Conservation (phyloP, 352 stramenopile species). For the Pythium phragmiticola region DNA sequence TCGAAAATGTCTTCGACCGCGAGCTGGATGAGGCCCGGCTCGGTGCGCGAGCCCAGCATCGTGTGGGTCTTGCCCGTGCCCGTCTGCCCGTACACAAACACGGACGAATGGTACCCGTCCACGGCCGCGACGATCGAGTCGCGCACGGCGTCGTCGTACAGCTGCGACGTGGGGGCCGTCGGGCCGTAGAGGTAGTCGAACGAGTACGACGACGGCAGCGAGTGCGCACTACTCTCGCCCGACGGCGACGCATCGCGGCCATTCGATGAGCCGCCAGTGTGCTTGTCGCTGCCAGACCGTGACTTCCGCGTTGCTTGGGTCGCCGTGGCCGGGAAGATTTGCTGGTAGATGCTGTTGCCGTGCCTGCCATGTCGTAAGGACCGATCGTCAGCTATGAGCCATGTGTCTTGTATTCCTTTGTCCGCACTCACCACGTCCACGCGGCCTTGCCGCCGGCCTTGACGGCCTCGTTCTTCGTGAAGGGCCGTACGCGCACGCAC, state of each 20-base stretch:
- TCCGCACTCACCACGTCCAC: slow-evolving; percentile 63
- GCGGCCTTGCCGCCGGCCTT: slow-evolving; percentile 69
- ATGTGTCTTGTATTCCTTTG: too few relatives aligned
- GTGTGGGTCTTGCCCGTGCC: slow-evolving; percentile 86
- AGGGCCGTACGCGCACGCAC: slow-evolving; percentile 70
- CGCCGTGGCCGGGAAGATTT: slow-evolving; percentile 76
- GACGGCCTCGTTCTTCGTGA: slow-evolving; percentile 71
- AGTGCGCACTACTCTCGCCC: slow-evolving; percentile 22
- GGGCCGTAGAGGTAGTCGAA: slow-evolving; percentile 89
- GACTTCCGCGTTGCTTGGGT: slow-evolving; percentile 7
- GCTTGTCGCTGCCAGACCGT: slow-evolving; percentile 16
- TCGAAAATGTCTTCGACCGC: slow-evolving; percentile 88
- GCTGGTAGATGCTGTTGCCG: slow-evolving; percentile 87
- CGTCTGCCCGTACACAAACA: slow-evolving; percentile 93
- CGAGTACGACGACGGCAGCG: slow-evolving; percentile 67
- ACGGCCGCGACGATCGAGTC: slow-evolving; percentile 69
- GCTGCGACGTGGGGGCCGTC: slow-evolving; percentile 54
- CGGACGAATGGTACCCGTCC: slow-evolving; percentile 81
- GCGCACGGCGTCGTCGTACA: slow-evolving; percentile 86
- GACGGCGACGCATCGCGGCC: slow-evolving; percentile 9
- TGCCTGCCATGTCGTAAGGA: slow-evolving; percentile 43
- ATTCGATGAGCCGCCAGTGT: slow-evolving; percentile 23
- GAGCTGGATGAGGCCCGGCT: slow-evolving; percentile 84
- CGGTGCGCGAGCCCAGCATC: slow-evolving; percentile 52
- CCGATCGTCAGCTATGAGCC: not conserved